Percentiles rank a stretch among this genome's conserved stretches.
Evolutionary conservation across 1,284 basidiomycete genomes (phyloP).

Genomic region (Ceratobasidium sp.): DNA sequence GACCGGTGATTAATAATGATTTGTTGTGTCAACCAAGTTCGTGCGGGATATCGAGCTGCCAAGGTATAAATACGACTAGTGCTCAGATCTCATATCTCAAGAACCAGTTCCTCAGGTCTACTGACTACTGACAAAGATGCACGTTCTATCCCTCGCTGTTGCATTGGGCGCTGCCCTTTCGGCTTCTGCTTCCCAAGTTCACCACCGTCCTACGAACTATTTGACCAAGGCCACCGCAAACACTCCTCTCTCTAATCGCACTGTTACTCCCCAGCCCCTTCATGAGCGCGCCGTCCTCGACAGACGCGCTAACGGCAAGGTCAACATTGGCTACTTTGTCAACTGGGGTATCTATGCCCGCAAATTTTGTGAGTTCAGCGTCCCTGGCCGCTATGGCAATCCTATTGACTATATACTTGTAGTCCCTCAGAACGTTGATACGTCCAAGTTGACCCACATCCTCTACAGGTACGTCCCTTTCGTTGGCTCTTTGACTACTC

Average conservation of each 20-base stretch:
- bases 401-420: constrained; percentile 42
- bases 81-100: neutral
- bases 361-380: constrained; percentile 19
- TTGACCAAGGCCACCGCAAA: constrained; percentile 46
- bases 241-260: constrained; percentile 51
- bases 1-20: no score
- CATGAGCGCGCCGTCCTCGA: constrained; percentile 42
- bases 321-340: constrained; percentile 64
- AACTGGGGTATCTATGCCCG: constrained; percentile 38
- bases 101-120: neutral
- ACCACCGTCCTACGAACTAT: constrained; percentile 62
- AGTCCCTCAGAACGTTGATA: constrained; percentile 67
- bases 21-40: no score
- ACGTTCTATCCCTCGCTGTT: constrained; percentile 17
- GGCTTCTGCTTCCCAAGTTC: constrained; percentile 57
- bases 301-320: constrained; percentile 57
- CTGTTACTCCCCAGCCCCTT: constrained; percentile 46
- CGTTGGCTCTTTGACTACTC: neutral
- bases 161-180: constrained; percentile 31
- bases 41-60: no score
- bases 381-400: neutral
- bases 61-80: neutral
- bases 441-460: constrained; percentile 70
- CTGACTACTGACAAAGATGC: constrained; percentile 13
- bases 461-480: constrained; percentile 70